Evolutionary conservation across 1,139 yeast species (phyloP).

Genomic region (Debaryomycetaceae sp.): DNA sequence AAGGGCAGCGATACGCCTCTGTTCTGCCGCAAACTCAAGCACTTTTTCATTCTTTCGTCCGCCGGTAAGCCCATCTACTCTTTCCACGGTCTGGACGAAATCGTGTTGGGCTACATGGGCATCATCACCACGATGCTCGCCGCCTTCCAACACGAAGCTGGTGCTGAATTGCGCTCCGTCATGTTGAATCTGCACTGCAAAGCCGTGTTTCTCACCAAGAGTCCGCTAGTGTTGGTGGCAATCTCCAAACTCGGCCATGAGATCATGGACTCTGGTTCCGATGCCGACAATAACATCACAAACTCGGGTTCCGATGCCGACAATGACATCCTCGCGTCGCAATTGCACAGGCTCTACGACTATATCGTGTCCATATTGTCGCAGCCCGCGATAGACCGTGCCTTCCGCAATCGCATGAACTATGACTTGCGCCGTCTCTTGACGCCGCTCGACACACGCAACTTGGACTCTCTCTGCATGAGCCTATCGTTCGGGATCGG

Average conservation of each 20-base stretch:
- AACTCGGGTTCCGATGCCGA: too few species aligned
- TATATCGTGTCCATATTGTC: conserved; percentile 76
- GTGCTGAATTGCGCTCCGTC: conserved; percentile 19
- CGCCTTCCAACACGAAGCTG: conserved; percentile 38
- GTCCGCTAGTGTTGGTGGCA: conserved; percentile 69
- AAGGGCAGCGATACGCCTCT: conserved; percentile 12
- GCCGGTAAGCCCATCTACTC: conserved; percentile 94
- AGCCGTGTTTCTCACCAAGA: conserved; percentile 51
- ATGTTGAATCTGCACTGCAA: conserved; percentile 25
- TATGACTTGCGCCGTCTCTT: conserved; percentile 73
- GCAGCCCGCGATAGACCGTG: conserved; percentile 57
- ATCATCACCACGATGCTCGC: conserved; percentile 58
- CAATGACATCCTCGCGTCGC: conserved; percentile 30
- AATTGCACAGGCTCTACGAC: conserved; percentile 64
- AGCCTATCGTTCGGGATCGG: conserved; percentile 35
- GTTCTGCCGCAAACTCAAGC: conserved; percentile 44
- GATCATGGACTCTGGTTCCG: conserved; percentile 5
- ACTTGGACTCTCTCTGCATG: conserved; percentile 51
- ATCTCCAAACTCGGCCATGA: conserved; percentile 42
- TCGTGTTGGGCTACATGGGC: conserved; percentile 67
- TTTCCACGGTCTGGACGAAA: conserved; percentile 63
- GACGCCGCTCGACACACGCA: conserved; percentile 57
- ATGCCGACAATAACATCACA: conserved; percentile 3
- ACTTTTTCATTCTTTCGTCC: conserved; percentile 70
- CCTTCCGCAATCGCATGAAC: conserved; percentile 63